These are phyloP conservation scores for Skeletonema tropicum DNA, from an alignment of 108 stramenopile species.

Conservation along the genomic window DNA sequence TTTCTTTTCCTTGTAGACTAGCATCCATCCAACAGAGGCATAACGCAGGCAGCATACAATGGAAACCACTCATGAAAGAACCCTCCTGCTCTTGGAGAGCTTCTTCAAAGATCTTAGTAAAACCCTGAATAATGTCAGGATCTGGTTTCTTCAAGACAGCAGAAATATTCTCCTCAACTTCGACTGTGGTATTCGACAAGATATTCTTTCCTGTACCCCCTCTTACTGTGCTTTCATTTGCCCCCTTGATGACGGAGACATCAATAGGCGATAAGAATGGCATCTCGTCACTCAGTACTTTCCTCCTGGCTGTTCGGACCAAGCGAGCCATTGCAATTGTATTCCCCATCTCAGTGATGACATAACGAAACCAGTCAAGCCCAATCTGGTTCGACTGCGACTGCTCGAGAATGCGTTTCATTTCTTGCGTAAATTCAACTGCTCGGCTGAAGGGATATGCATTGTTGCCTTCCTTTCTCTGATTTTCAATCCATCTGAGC, in stretches of 20 bases:
- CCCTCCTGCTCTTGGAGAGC: conserved; percentile 41
- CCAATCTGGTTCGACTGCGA: conserved; percentile 2
- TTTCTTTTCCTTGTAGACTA: conserved; percentile 56
- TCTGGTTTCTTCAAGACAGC: conserved; percentile 24
- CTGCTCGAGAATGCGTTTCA: conserved; percentile 45
- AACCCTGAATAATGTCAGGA: conserved; percentile 41
- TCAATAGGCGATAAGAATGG: conserved; percentile 25
- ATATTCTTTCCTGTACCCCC: neutral
- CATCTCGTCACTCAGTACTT: conserved; percentile 23
- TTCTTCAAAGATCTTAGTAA: conserved; percentile 44
- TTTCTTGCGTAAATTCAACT: conserved; percentile 48
- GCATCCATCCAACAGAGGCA: conserved; percentile 61
- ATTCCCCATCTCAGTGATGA: conserved; percentile 72
- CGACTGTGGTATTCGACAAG: neutral
- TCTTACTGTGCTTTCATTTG: neutral
- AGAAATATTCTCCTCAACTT: conserved; percentile 15
- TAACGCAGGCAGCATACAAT: conserved; percentile 63
- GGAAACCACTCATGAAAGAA: conserved; percentile 47
- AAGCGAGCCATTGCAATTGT: conserved; percentile 56
- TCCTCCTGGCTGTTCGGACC: conserved; percentile 34
- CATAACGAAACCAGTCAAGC: conserved; percentile 49
- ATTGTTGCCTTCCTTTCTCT: conserved; percentile 49
- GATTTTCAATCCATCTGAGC: conserved; percentile 56
- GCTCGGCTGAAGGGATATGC: conserved; percentile 64
- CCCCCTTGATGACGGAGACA: neutral